These are phyloP conservation scores for Cercospora beticola DNA, from an alignment of 2,329 filamentous ascomycete species.

Conservation along the genomic window DNA sequence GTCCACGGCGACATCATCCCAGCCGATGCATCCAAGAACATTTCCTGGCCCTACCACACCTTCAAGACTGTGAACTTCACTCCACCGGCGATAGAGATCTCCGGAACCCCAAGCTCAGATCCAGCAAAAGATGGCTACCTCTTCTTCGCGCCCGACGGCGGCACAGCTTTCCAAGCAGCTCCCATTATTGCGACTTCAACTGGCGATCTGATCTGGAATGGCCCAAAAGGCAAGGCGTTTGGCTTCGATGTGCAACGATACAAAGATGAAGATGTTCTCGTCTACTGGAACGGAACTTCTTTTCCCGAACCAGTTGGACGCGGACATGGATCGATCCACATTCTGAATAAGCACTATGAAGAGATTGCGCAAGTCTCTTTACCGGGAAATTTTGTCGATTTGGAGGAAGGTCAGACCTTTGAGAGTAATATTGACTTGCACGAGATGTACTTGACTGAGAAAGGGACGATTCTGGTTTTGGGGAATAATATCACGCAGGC, in stretches of 20 bases:
- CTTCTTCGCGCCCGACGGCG: constrained; percentile 27
- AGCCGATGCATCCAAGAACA: constrained; percentile 16
- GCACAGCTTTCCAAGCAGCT: constrained; percentile 18
- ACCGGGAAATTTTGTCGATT: constrained; percentile 20
- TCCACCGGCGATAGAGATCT: constrained; percentile 16
- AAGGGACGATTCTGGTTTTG: constrained; percentile 37
- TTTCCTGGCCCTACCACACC: constrained; percentile 20
- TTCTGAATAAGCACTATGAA: constrained; percentile 25
- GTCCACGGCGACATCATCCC: constrained; percentile 11
- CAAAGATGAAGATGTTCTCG: constrained; percentile 20
- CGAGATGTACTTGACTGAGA: constrained; percentile 37
- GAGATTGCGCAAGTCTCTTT: constrained; percentile 21
- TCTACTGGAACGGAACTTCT: constrained; percentile 23
- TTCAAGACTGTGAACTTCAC: constrained; percentile 21
- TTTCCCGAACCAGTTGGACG: constrained; percentile 25
- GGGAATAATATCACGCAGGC: constrained; percentile 32
- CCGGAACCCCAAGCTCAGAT: neutral
- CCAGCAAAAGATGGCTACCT: constrained; percentile 14
- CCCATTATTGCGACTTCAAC: constrained; percentile 20
- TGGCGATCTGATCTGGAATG: constrained; percentile 27
- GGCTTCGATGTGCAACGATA: constrained; percentile 25
- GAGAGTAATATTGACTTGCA: constrained; percentile 36
- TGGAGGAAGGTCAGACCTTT: constrained; percentile 13
- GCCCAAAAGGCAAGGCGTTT: constrained; percentile 16
- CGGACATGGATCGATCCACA: constrained; percentile 20